Evolutionary conservation across 2,329 filamentous ascomycete genomes (phyloP).

Genomic region (Aspergillus oerlinghausenensis): DNA sequence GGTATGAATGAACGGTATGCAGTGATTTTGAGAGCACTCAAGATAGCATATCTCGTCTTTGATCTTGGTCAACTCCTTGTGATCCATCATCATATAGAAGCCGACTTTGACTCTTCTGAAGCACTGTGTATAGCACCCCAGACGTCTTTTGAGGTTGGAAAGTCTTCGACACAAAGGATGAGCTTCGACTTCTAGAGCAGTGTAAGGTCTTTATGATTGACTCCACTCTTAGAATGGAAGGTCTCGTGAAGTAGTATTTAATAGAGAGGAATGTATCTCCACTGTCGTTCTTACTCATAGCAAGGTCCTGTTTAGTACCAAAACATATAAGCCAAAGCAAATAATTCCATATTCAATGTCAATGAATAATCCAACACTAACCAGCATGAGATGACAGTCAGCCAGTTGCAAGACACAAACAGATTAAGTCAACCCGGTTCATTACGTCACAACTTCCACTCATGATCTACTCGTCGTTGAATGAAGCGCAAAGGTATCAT

Average conservation of each 20-base stretch:
- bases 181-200: no score
- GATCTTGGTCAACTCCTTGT: no score
- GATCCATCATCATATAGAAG: no score
- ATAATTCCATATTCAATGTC: background rate
- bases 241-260: no score
- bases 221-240: no score
- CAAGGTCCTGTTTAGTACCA: background rate
- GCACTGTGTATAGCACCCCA: no score
- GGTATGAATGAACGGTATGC: background rate
- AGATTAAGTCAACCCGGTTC: background rate
- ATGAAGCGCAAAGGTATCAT: background rate
- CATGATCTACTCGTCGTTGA: background rate
- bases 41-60: background rate
- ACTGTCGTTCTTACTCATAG: background rate
- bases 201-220: no score
- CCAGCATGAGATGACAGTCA: background rate
- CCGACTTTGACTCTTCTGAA: no score
- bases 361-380: background rate
- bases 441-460: background rate
- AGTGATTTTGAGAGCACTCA: background rate
- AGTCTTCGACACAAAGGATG: no score
- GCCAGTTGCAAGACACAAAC: background rate
- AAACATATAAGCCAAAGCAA: background rate
- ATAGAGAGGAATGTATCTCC: no score
- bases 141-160: no score